A percentile compares a stretch with the other conserved stretches of the same genome.
Conservation (phyloP, 2,329 filamentous ascomycete species). For the Fonsecaea nubica region DNA sequence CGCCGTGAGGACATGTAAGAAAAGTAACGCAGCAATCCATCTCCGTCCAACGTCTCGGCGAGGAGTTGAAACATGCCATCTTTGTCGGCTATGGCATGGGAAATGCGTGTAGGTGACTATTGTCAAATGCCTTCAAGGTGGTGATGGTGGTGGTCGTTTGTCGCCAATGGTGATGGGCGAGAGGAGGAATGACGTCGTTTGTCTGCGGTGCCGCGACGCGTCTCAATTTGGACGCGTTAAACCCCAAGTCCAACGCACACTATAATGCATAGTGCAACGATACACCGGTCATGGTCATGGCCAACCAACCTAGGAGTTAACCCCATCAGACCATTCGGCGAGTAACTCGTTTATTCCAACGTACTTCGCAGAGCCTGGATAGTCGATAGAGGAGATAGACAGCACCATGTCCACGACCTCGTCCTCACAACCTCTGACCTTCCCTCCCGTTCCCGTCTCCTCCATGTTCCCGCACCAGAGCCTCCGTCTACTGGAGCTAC, state of each 20-base stretch:
- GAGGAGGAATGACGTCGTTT: not conserved
- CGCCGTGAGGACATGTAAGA: not conserved
- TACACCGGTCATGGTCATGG: too few relatives aligned
- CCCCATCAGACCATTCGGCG: too few relatives aligned
- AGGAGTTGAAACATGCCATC: not conserved
- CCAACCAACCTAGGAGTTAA: too few relatives aligned
- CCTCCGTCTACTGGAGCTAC: conserved; percentile 67
- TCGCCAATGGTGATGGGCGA: not conserved
- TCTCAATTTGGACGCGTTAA: conserved; percentile 14
- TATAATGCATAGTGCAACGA: not conserved
- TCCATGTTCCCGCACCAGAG: conserved; percentile 56
- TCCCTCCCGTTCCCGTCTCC: conserved; percentile 49
- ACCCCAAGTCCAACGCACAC: not conserved
- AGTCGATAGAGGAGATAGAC: not conserved
- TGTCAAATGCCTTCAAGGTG: not conserved
- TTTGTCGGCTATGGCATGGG: not conserved
- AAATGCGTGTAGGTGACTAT: not conserved
- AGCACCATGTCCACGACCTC: conserved; percentile 9
- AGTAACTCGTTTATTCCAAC: too few relatives aligned
- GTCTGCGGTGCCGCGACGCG: not conserved
- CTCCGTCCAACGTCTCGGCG: not conserved
- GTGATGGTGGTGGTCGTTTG: not conserved
- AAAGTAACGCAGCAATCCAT: not conserved
- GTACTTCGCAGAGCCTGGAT: too few relatives aligned
- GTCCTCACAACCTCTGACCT: conserved; percentile 43